Evolutionary conservation across 192 early-diverging fungal species (phyloP).

Genomic region (Phlyctochytrium bullatum): DNA sequence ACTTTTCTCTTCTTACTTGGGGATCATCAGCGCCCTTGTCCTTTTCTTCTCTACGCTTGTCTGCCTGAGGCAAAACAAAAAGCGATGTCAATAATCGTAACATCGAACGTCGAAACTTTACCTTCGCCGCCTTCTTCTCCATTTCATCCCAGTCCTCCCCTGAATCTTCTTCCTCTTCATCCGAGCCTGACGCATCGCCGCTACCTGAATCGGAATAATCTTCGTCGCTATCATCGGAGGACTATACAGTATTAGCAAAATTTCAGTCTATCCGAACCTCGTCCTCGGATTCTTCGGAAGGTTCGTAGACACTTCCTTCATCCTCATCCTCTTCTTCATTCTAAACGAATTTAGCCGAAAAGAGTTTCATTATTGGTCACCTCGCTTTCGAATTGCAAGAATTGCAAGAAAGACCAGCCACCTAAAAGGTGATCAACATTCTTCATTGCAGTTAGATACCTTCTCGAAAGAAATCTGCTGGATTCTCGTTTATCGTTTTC

Average conservation of each 20-base stretch:
- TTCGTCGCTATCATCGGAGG: constrained; percentile 26
- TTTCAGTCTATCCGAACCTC: constrained; percentile 7
- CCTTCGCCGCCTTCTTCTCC: constrained; percentile 51
- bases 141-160: constrained; percentile 60
- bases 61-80: too few species aligned
- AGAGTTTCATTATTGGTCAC: constrained; percentile 6
- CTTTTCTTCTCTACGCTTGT: too few species aligned
- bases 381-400: constrained; percentile 61
- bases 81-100: too few species aligned
- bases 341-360: constrained; percentile 11
- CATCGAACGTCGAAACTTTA: too few species aligned
- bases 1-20: too few species aligned
- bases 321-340: constrained; percentile 42
- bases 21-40: too few species aligned
- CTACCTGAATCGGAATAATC: constrained; percentile 33
- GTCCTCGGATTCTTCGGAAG: constrained; percentile 26
- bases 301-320: constrained; percentile 38
- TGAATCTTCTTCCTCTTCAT: constrained; percentile 36
- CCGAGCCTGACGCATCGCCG: constrained; percentile 5
- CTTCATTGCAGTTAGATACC: too few species aligned
- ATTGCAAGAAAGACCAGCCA: constrained; percentile 88
- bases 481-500: constrained; percentile 95
- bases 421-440: constrained; percentile 37
- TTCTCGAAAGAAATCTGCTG: constrained; percentile 86
- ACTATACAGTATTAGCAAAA: constrained; percentile 23